Evolutionary conservation across 108 stramenopile species (phyloP), one percentile per base, ranked within the genome.

Genomic region (Conticribra weissflogii): DNA sequence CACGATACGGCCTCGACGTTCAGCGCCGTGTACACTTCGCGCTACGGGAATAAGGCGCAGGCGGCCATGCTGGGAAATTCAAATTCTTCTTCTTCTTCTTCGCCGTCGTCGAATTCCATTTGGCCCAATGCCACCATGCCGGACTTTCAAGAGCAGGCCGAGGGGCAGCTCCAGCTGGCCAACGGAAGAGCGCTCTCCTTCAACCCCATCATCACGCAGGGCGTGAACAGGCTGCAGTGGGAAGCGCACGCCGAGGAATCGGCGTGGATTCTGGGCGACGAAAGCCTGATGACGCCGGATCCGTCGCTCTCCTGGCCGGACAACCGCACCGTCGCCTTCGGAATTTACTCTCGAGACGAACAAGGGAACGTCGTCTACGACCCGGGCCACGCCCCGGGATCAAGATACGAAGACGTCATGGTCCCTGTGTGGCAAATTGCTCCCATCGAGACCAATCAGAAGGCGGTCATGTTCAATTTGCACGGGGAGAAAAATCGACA

Each of bases 341-440:
- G 81, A n/a, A 82, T 82, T 24, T 82, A 74, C 65, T 48, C 63
- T 15, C 61, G 74, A 23, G 71, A 76, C 52, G 27, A 54, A 9
- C 44, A 59, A 17, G n/a, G 31, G 25, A 67, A 78, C 36, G 74
- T 70, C 51, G 24, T 59, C 24, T 76, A 61, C 22, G 76, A 67
- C 27, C 59, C 71, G 14, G 68, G 74, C 22, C 65, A 71, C 41
- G 55, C 23, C 3, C 62, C 29, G 46, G 16, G 12, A 3, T 74
- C 63, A 47, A 67, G 12, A 25, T 68, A 58, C 76, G 66, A 60
- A 4, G 32, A 68, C 25, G 82, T 82, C 0, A 51, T 75, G 45
- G 82, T 85, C 19, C 88, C 88, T 0, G 81, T 78, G 44, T 90
- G 88, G 88, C 88, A 90, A 33, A 78, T 67, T n/a, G 58, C 64